These are phyloP conservation scores for Fistulifera pelliculosa DNA, from an alignment of 108 stramenopile species.

Conservation along the genomic window DNA sequence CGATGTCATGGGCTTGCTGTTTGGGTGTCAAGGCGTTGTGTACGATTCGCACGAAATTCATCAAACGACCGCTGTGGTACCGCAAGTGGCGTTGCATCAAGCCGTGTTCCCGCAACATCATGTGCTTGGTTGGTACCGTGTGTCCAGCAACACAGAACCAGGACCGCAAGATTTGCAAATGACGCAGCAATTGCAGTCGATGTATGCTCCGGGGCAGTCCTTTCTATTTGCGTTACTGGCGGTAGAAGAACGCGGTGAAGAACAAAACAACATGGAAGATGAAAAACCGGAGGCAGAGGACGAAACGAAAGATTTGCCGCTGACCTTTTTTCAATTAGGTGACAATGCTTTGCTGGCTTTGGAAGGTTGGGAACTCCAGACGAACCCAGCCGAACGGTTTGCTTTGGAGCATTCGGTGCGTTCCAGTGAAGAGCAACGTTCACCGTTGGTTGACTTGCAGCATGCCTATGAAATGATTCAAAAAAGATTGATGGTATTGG, in stretches of 20 bases:
- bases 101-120: conserved; percentile 68
- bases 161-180: conserved; percentile 42
- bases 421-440: background rate
- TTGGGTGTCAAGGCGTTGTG: conserved; percentile 46
- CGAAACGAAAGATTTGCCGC: conserved; percentile 35
- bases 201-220: conserved; percentile 17
- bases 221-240: conserved; percentile 33
- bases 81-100: conserved; percentile 63
- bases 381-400: conserved; percentile 65
- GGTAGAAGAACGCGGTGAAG: background rate
- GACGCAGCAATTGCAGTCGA: conserved; percentile 27
- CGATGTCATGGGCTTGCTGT: conserved; percentile 63
- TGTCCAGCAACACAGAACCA: conserved; percentile 23
- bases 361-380: conserved; percentile 50
- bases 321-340: conserved; percentile 43
- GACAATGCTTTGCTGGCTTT: conserved; percentile 38
- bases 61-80: background rate
- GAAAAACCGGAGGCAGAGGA: conserved; percentile 4
- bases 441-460: conserved; percentile 8
- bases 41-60: conserved; percentile 29
- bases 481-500: conserved; percentile 42
- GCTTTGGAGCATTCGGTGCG: conserved; percentile 70
- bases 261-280: conserved; percentile 4
- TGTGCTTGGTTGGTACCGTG: conserved; percentile 82
- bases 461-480: conserved; percentile 44